Evolutionary conservation across 2,329 filamentous ascomycete species (phyloP), one percentile per base, ranked within the genome.

Genomic region (Eurotiales sp.): DNA sequence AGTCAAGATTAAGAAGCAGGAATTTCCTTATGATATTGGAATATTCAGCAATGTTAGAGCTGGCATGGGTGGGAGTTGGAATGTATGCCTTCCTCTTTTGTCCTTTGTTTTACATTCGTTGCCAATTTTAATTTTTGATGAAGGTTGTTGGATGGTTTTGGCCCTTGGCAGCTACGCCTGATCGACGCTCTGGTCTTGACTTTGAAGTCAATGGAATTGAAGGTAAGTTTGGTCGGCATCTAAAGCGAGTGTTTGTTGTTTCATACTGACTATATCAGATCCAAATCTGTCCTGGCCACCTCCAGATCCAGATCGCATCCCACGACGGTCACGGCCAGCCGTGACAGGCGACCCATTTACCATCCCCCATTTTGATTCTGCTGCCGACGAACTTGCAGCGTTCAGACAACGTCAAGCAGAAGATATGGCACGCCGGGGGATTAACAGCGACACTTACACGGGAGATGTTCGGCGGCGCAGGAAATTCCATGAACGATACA

Each of bases 21-120:
- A 86, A 56, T 86, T 84, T 56, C 83, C 83, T 0, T 86, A 83
- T 61, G 83, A 86, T 55, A 77, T 86, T 46, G 83, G 82, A 5
- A 79, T 86, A 47, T 83, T 75, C 72, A 59, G 68, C 3, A 86
- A 86, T 55, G 71, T 84, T 21, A 76, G 70, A 44, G 77, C 80
- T 53, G 78, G 78, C 15, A 84, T 86, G 82, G 80, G 80, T 0
- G 77, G 75, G 1, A 69, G 66, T 34, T 75, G 74, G 41, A 77
- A 74, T 60, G 71, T 73, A 8, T 48, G 5, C 4, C 25, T 11
- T 6, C 34, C 3, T 37, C 15, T 39, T 14, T 39, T 37, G 8
- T 14, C 19, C 8, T 8, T 42, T 10, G 17, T 17, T 30, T 50
- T n/a, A 2, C 7, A n/a, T 8, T 30, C 8, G 21, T 39, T 2